These are phyloP conservation scores for Tieghemiomyces parasiticus DNA, from an alignment of 192 early-diverging fungal genomes.

Conservation along the genomic window DNA sequence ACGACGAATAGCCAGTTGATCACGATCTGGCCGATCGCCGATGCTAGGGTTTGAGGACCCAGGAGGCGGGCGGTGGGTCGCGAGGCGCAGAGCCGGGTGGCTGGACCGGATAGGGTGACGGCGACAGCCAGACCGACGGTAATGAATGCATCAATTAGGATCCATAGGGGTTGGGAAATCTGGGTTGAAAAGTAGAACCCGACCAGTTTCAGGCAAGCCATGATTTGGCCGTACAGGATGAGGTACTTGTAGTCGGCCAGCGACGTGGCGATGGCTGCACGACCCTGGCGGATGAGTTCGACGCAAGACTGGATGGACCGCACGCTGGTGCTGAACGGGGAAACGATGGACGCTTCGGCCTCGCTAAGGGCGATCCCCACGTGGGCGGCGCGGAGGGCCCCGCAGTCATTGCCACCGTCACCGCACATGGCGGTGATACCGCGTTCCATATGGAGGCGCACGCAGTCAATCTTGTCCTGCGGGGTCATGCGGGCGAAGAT, in stretches of 20 bases:
- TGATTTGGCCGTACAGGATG: conserved; percentile 48
- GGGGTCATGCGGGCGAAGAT: conserved; percentile 72
- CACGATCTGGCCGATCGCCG: conserved; percentile 39
- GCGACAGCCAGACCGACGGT: conserved; percentile 42
- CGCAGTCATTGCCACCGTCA: conserved; percentile 75
- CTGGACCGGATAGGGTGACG: conserved; percentile 42
- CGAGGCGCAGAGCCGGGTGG: conserved; percentile 28
- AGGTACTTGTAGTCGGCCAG: conserved; percentile 55
- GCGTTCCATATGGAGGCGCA: conserved; percentile 56
- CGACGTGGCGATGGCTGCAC: conserved; percentile 51
- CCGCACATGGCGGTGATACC: conserved; percentile 72
- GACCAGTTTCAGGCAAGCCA: conserved; percentile 42
- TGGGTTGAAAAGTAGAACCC: conserved; percentile 51
- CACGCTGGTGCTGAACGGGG: conserved; percentile 54
- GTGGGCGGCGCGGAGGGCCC: conserved; percentile 67
- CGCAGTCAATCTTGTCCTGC: conserved; percentile 58
- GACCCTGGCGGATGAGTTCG: conserved; percentile 48
- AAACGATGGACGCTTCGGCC: conserved; percentile 66
- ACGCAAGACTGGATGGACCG: conserved; percentile 54
- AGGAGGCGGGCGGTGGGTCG: conserved; percentile 58
- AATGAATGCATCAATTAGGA: conserved; percentile 51
- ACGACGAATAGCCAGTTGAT: conserved; percentile 51
- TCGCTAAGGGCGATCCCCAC: conserved; percentile 67
- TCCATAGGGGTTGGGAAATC: conserved; percentile 47
- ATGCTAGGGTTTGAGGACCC: conserved; percentile 47